phyloP scores from a whole-genome alignment of 106 monocot genomes.

The Dioscorea zingiberensis region DNA sequence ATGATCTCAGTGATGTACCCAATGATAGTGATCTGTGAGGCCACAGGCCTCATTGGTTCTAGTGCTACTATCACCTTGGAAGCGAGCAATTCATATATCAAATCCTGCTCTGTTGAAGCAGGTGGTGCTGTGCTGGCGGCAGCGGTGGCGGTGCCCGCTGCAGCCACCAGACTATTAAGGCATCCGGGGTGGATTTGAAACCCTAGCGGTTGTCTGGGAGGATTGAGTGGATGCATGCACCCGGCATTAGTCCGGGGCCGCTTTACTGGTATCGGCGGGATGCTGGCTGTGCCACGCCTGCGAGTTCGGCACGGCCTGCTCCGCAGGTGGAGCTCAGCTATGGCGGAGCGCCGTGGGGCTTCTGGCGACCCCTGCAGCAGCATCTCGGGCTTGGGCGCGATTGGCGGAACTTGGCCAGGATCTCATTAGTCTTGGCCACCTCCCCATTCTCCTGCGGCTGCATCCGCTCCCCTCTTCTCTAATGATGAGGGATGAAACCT shows the following conservation, averaged over 20 bases:
- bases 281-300: conserved; percentile 4
- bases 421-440: conserved; percentile 1
- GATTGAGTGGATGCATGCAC: too few species aligned
- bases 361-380: too few species aligned
- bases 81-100: conserved; percentile 36
- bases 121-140: too few species aligned
- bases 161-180: too few species aligned
- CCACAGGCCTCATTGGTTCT: conserved; percentile 62
- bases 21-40: conserved; percentile 60
- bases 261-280: neutral
- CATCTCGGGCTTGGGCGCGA: neutral
- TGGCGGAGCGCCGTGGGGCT: neutral
- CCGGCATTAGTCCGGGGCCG: neutral
- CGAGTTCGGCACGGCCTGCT: neutral
- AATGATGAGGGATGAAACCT: neutral
- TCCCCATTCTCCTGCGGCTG: neutral
- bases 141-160: too few species aligned
- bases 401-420: neutral
- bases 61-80: conserved; percentile 51
- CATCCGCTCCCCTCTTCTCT: neutral
- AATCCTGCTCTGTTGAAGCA: conserved; percentile 57
- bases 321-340: conserved; percentile 4
- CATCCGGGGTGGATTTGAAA: too few species aligned
- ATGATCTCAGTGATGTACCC: neutral
- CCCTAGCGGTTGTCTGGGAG: too few species aligned